These are phyloP conservation scores for Saccharomycopsis fodiens DNA, from an alignment of 805 yeast genomes.

Conservation along the genomic window DNA sequence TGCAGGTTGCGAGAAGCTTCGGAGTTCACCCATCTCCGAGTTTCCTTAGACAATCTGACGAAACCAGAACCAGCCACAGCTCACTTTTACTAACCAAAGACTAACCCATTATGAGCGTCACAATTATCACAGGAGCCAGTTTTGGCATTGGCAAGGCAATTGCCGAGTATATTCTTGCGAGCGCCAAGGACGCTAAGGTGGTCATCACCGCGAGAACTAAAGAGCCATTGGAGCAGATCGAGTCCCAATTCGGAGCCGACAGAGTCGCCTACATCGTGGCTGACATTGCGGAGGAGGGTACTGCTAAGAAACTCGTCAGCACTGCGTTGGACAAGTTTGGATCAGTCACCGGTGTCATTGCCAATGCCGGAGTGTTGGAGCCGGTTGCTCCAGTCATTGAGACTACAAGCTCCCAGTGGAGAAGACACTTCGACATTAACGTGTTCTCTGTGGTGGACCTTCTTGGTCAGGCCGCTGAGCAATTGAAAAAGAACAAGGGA, in stretches of 20 bases:
- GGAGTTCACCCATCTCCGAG: too few relatives aligned
- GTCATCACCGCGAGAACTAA: constrained; percentile 70
- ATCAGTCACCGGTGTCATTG: constrained; percentile 52
- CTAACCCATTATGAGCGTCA: constrained; percentile 23
- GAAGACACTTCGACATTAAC: constrained; percentile 61
- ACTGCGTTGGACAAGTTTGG: constrained; percentile 46
- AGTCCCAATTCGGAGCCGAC: constrained; percentile 36
- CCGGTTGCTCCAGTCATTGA: constrained; percentile 57
- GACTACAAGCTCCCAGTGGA: constrained; percentile 54
- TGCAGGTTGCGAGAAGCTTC: too few relatives aligned
- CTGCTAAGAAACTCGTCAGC: constrained; percentile 33
- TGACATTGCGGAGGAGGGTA: constrained; percentile 44
- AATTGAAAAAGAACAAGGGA: constrained; percentile 48
- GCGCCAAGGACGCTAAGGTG: constrained; percentile 34
- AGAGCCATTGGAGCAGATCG: constrained; percentile 37
- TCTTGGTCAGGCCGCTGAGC: constrained; percentile 47
- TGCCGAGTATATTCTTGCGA: constrained; percentile 41
- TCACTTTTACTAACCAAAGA: background rate
- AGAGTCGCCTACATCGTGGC: constrained; percentile 48
- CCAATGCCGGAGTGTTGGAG: constrained; percentile 78
- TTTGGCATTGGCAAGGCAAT: constrained; percentile 79
- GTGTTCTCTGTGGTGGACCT: constrained; percentile 66
- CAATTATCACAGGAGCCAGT: constrained; percentile 41
- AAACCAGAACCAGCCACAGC: too few relatives aligned
- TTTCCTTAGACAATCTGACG: too few relatives aligned